Conservation (phyloP, 805 yeast species). For the Grigorovia humatica region DNA sequence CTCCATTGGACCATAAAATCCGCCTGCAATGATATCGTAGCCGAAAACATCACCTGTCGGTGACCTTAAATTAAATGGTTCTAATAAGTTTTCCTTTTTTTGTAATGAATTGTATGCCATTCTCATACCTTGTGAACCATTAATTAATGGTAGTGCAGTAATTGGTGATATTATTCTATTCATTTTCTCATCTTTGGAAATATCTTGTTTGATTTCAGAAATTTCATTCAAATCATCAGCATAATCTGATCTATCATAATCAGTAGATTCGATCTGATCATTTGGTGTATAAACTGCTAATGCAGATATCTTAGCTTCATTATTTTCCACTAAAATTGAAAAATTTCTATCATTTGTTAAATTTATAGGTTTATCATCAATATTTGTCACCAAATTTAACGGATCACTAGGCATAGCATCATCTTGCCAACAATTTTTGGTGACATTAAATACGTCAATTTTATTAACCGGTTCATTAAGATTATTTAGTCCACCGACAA, state of each 20-base stretch:
- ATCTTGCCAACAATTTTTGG: slow-evolving; percentile 22
- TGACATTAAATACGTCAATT: slow-evolving; percentile 22
- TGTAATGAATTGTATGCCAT: slow-evolving; percentile 18
- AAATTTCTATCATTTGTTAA: slow-evolving; percentile 15
- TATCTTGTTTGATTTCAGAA: not conserved
- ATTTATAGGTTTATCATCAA: slow-evolving; percentile 12
- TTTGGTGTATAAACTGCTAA: slow-evolving; percentile 16
- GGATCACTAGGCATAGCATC: slow-evolving; percentile 5
- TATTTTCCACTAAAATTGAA: slow-evolving; percentile 21
- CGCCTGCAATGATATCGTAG: slow-evolving; percentile 51
- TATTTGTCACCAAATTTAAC: slow-evolving; percentile 12
- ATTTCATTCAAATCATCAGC: not conserved
- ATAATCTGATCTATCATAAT: not conserved
- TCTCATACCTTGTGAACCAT: slow-evolving; percentile 25
- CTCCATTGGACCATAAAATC: slow-evolving; percentile 40
- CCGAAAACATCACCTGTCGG: slow-evolving; percentile 62
- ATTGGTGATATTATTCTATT: slow-evolving; percentile 19
- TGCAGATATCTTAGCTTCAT: slow-evolving; percentile 22
- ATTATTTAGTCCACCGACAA: slow-evolving; percentile 26
- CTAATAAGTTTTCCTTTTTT: slow-evolving; percentile 7
- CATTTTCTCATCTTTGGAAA: not conserved
- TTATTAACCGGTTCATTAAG: slow-evolving; percentile 20
- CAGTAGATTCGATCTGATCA: not conserved
- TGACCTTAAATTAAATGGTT: slow-evolving; percentile 33
- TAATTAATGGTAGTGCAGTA: slow-evolving; percentile 24